Conservation (phyloP, 768 basidiomycete genomes). For the Strobilomyces echinocephalus region DNA sequence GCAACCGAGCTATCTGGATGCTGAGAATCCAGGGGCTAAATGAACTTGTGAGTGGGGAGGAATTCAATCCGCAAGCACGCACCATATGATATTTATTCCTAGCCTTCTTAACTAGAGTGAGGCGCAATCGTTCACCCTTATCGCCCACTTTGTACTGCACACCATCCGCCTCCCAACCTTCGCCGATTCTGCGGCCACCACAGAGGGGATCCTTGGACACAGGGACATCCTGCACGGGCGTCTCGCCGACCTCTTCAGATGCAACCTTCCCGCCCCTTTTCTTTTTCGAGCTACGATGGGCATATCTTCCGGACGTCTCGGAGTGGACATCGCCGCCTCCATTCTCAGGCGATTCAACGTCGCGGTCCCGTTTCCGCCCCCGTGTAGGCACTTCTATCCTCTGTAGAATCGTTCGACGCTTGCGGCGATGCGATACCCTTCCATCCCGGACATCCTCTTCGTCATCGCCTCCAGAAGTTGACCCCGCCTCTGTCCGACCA, state of each 20-base stretch:
- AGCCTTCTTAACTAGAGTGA: conserved; percentile 66
- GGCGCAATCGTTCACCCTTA: conserved; percentile 65
- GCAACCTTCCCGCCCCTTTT: conserved; percentile 48
- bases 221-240: conserved; percentile 45
- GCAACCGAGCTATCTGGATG: conserved; percentile 70
- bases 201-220: conserved; percentile 49
- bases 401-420: conserved; percentile 53
- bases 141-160: conserved; percentile 66
- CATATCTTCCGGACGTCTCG: conserved; percentile 7
- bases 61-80: conserved; percentile 19
- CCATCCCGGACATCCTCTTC: conserved; percentile 38
- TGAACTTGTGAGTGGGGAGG: not conserved
- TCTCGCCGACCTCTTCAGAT: conserved; percentile 41
- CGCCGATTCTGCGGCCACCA: conserved; percentile 58
- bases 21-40: conserved; percentile 71
- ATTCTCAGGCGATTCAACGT: conserved; percentile 41
- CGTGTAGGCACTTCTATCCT: conserved; percentile 46
- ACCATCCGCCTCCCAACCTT: conserved; percentile 73
- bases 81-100: conserved; percentile 73
- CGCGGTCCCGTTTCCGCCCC: conserved; percentile 68
- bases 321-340: conserved; percentile 18
- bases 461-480: conserved; percentile 61
- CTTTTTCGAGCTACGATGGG: conserved; percentile 35
- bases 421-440: conserved; percentile 45
- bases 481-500: conserved; percentile 68